Evolutionary conservation across 352 stramenopile genomes (phyloP).

Genomic region (Pilasporangium apinafurcum): DNA sequence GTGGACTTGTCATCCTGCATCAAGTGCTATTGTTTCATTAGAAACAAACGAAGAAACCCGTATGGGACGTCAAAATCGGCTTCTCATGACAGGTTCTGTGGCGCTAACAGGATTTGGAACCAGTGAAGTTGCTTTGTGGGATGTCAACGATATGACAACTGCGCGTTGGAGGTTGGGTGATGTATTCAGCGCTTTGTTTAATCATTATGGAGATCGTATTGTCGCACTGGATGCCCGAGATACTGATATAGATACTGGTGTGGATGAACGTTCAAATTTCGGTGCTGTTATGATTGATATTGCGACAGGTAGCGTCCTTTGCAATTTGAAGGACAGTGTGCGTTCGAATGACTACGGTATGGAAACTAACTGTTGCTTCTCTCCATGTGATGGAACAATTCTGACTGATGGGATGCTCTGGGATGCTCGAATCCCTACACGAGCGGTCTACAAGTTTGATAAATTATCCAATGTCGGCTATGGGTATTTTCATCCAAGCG

Average conservation of each 20-base stretch:
- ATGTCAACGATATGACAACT: conserved; percentile 51
- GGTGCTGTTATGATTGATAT: conserved; percentile 67
- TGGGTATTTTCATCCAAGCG: conserved; percentile 81
- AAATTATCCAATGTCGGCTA: conserved; percentile 82
- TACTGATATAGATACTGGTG: conserved; percentile 20
- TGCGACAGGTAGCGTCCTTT: conserved; percentile 52
- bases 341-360: conserved; percentile 69
- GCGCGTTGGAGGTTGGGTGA: conserved; percentile 64
- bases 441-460: conserved; percentile 85
- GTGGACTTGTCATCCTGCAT: conserved; percentile 69
- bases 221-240: conserved; percentile 54
- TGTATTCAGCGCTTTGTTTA: conserved; percentile 60
- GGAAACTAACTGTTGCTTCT: conserved; percentile 80
- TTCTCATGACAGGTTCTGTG: conserved; percentile 50
- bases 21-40: conserved; percentile 57
- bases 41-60: conserved; percentile 64
- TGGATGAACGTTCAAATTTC: conserved; percentile 20
- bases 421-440: conserved; percentile 63
- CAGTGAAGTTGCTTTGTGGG: conserved; percentile 69
- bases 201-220: conserved; percentile 68
- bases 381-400: conserved; percentile 61
- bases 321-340: conserved; percentile 50
- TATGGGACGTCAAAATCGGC: conserved; percentile 36
- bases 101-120: conserved; percentile 40
- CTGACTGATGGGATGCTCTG: conserved; percentile 80